Conservation (phyloP, 192 early-diverging fungal genomes). For the Lobosporangium transversale region DNA sequence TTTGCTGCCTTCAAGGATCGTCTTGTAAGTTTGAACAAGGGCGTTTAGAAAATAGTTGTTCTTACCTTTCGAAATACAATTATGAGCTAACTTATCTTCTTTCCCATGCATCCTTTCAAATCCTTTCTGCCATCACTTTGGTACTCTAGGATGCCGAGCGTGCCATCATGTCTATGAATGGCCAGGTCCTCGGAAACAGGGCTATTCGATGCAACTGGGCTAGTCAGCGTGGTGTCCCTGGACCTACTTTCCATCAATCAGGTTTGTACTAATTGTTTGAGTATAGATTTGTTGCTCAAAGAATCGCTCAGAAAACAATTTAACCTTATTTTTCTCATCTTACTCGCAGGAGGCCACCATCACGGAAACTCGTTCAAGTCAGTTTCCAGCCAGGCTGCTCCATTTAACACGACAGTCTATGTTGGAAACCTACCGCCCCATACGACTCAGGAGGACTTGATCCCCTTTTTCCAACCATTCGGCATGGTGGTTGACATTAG, state of each 20-base stretch:
- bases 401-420: constrained; percentile 90
- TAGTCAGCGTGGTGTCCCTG: constrained; percentile 78
- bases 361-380: constrained; percentile 71
- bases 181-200: constrained; percentile 76
- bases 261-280: constrained; percentile 10
- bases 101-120: too few relatives aligned
- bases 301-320: background rate
- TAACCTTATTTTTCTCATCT: background rate
- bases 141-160: constrained; percentile 78
- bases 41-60: too few relatives aligned
- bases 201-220: constrained; percentile 95
- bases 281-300: background rate
- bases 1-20: constrained; percentile 93
- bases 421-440: constrained; percentile 87
- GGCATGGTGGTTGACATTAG: constrained; percentile 84
- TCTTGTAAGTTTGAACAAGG: constrained; percentile 48
- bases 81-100: too few relatives aligned
- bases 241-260: constrained; percentile 49
- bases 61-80: too few relatives aligned
- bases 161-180: constrained; percentile 89
- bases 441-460: constrained; percentile 79
- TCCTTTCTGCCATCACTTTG: background rate
- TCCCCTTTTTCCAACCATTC: constrained; percentile 78
- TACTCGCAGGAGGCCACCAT: too few relatives aligned
- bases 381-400: constrained; percentile 78